Evolutionary conservation across 345 rosid genomes (phyloP).

Genomic region (Rhizophora mangle): DNA sequence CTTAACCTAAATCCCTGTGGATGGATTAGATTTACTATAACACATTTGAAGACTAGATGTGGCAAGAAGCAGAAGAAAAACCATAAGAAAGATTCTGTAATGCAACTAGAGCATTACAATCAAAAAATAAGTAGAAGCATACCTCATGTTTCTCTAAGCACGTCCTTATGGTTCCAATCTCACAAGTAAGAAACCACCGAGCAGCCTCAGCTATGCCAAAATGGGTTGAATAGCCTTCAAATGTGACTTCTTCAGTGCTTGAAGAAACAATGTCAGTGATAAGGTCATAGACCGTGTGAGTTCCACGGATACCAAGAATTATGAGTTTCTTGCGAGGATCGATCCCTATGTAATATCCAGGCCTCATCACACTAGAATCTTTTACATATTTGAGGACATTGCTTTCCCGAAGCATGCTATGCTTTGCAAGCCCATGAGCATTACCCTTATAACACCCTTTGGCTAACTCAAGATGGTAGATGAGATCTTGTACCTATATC

Average conservation of each 20-base stretch:
- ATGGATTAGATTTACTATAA: constrained; percentile 33
- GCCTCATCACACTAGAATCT: constrained; percentile 83
- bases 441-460: constrained; percentile 69
- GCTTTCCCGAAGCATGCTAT: constrained; percentile 79
- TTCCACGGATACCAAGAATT: constrained; percentile 78
- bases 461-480: constrained; percentile 80
- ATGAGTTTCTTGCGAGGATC: constrained; percentile 75
- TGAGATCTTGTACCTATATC: constrained; percentile 70
- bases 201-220: constrained; percentile 98
- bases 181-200: constrained; percentile 87
- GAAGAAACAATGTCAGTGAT: constrained; percentile 82
- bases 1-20: constrained; percentile 91
- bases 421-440: constrained; percentile 51
- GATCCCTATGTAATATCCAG: constrained; percentile 76
- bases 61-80: background rate
- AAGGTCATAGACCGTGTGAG: constrained; percentile 83
- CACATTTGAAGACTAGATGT: background rate
- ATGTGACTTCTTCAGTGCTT: constrained; percentile 72
- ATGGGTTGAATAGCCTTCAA: constrained; percentile 91
- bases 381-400: constrained; percentile 67
- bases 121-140: background rate
- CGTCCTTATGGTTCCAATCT: constrained; percentile 60
- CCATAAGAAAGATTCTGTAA: background rate
- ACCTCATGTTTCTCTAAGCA: constrained; percentile 73
- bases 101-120: constrained; percentile 9